Percentiles rank a stretch among this genome's conserved stretches.
Conservation (phyloP, 2,329 filamentous ascomycete species). For the Huntiella decipiens region DNA sequence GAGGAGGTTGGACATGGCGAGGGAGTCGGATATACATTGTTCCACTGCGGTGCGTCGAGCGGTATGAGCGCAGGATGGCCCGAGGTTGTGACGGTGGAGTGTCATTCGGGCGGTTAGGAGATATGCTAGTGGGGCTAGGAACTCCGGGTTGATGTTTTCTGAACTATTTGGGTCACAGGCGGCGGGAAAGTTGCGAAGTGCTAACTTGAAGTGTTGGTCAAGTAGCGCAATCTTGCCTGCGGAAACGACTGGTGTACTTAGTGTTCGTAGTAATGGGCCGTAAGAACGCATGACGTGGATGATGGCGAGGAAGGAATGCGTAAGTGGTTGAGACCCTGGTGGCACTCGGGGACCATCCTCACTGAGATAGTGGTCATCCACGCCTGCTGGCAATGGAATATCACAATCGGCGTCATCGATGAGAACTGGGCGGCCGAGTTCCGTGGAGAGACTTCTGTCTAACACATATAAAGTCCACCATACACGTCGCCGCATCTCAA, state of each 20-base stretch:
- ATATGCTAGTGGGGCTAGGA: conserved; percentile 56
- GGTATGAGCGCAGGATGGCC: conserved; percentile 45
- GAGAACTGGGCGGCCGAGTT: conserved; percentile 59
- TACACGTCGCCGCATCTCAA: conserved; percentile 67
- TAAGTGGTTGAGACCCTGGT: conserved; percentile 34
- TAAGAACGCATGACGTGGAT: conserved; percentile 70
- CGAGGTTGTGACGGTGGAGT: conserved; percentile 76
- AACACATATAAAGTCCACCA: conserved; percentile 93
- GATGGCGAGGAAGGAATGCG: conserved; percentile 56
- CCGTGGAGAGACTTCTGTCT: conserved; percentile 64
- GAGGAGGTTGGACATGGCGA: conserved; percentile 63
- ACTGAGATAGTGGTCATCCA: conserved; percentile 63
- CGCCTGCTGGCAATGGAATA: conserved; percentile 54
- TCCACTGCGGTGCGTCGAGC: conserved; percentile 55
- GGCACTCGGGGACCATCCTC: conserved; percentile 34
- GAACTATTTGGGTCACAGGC: conserved; percentile 50
- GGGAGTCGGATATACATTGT: conserved; percentile 52
- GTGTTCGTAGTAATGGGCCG: conserved; percentile 49
- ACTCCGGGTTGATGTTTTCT: conserved; percentile 51
- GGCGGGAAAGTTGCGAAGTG: conserved; percentile 55
- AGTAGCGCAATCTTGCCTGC: conserved; percentile 53
- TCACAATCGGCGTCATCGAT: conserved; percentile 85
- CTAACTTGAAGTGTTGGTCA: conserved; percentile 61
- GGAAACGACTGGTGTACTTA: conserved; percentile 48
- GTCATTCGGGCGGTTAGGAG: conserved; percentile 70